Evolutionary conservation across 805 yeast species (phyloP), one percentile per base, ranked within the genome.

Genomic region (Cyberlindnera euphorbiae): DNA sequence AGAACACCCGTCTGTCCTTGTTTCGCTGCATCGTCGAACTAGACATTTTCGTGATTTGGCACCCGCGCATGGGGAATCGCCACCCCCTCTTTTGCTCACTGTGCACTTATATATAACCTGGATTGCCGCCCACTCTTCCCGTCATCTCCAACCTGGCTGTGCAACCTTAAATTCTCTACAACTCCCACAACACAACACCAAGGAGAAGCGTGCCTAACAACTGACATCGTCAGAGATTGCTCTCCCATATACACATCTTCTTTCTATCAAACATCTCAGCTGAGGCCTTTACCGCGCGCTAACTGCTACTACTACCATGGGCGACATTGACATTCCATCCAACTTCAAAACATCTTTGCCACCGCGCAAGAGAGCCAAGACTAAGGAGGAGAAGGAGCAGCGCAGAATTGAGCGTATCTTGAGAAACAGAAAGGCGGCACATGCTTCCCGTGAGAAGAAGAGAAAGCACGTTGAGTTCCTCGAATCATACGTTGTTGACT

Each of bases 351-450:
- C 71, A 5, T 58, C 87, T 16, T 67, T 90, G 41, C 96, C 97
- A 21, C 97, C 97, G 36, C 76, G 97, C 47, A 93, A 93, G 68
- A 77, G 97, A 50, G 97, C 98, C 6, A 87, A 84, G 71, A 93
- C 98, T 28, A 76, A 84, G 49, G 96, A 89, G 63, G 97, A 90
- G 65, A 93, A 90, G 66, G 97, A 93, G 62, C 97, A 90, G 65
- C 80, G 97, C 47, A 75, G 96, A 31, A 78, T 89, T 36, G 97
- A 93, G 63, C 71, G 98, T 34, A 89, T 93, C 33, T 69, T 90
- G 52, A 75, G 98, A 58, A 90, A 90, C 63, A 77, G 97, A 55
- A 82, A 90, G 58, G 97, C 97, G 12, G 98, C 98, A 32, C 97
- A 90, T 59, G 95, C 96, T 35, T 85, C 96, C 19, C 76, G 98